Base-by-base conservation (phyloP, 805 yeast genomes). In the Vanderwaltozyma polyspora region DNA sequence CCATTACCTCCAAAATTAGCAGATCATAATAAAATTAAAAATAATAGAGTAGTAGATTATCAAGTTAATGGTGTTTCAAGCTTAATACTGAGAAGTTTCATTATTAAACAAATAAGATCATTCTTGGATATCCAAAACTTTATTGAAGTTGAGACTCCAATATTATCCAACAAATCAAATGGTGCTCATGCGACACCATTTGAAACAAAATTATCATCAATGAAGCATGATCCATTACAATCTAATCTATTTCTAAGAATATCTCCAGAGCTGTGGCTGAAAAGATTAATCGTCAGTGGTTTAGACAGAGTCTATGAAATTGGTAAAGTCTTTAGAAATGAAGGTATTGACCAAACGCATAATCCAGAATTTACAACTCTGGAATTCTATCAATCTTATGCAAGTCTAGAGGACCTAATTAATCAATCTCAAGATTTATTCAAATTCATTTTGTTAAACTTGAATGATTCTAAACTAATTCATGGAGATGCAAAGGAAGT, bases 161-260 rank as follows among this genome's bases (percentile, higher is more conserved):
- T 86, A 1, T 57, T 91, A 10, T 72, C 85, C 0, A 48, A 63
- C 6, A 75, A 77, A 2, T 73, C 86, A 0, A 82, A 85, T 13
- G 98, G 98, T 2, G 98, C 99, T 5, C 76, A 77, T 46, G 97
- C 98, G 0, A 69, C 70, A n/a, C 95, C 97, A 0, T 91, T 91
- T 46, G 49, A 49, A 1, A 85, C 96, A 0, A 34, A 42, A 2
- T 55, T 68, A 28, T 19, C 55, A 7, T 15, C 28, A 12, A 62
- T 60, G 14, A 40, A 40, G 2, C 40, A 41, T 2, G 33, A 48
- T 1, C 60, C 62, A 10, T 57, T 85, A 7, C 77, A 72, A 35
- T n/a, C n/a, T n/a, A n/a, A n/a, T n/a, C n/a, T n/a, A n/a, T n/a
- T n/a, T n/a, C 56, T 91, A 29, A 62, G 98, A 28, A 89, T 91